Conservation (phyloP, 495 filamentous ascomycete species). For the Daldinia childiae region DNA sequence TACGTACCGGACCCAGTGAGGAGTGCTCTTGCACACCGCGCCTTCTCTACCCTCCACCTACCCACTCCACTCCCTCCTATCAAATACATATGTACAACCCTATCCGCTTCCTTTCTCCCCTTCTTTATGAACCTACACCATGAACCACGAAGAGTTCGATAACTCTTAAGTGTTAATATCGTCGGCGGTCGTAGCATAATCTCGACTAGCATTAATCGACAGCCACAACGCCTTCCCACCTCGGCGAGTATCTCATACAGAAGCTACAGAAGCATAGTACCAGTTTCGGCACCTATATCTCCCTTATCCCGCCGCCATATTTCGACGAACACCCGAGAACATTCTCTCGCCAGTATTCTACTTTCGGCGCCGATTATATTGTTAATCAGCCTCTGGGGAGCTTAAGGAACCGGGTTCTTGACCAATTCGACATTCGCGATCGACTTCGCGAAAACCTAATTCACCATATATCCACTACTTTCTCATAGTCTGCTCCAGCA, state of each 20-base stretch:
- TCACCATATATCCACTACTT: slow-evolving; percentile 38
- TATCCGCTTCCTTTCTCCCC: slow-evolving; percentile 35
- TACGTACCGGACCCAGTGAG: slow-evolving; percentile 40
- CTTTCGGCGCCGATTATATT: slow-evolving; percentile 39
- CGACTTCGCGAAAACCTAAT: slow-evolving; percentile 40
- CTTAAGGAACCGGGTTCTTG: neutral
- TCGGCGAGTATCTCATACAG: slow-evolving; percentile 27
- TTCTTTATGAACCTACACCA: slow-evolving; percentile 31
- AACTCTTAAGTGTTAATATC: slow-evolving; percentile 34
- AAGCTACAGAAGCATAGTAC: slow-evolving; percentile 29
- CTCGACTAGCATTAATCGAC: slow-evolving; percentile 35
- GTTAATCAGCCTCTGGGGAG: slow-evolving; percentile 10
- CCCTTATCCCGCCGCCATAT: slow-evolving; percentile 12
- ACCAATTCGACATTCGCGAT: slow-evolving; percentile 43
- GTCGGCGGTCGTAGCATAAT: slow-evolving; percentile 35
- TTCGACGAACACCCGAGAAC: slow-evolving; percentile 24
- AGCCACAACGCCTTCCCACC: slow-evolving; percentile 1
- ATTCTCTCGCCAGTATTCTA: slow-evolving; percentile 15
- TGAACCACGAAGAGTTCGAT: slow-evolving; percentile 38
- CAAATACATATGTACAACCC: slow-evolving; percentile 48
- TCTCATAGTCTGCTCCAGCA: slow-evolving; percentile 36
- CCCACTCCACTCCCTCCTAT: slow-evolving; percentile 46
- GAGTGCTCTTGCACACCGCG: slow-evolving; percentile 45
- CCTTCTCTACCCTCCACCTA: slow-evolving; percentile 42
- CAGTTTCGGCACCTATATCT: slow-evolving; percentile 16